A percentile compares a stretch with the other conserved stretches of the same genome.
Evolutionary conservation across 176 grass and related monocot species (phyloP).

Genomic region (Ensete glaucum): DNA sequence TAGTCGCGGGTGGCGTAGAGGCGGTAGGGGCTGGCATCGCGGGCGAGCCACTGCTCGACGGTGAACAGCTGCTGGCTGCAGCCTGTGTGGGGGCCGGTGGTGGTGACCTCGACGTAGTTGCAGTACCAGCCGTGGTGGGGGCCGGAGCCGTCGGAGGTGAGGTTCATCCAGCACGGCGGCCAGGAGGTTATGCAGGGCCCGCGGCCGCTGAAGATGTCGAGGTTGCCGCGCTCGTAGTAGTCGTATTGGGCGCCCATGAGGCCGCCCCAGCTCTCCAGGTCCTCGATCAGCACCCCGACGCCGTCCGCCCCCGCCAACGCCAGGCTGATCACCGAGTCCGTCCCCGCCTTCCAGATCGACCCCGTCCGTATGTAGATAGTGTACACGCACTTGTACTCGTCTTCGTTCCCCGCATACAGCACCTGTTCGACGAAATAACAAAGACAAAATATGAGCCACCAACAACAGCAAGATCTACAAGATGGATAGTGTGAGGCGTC

Average conservation of each 20-base stretch:
- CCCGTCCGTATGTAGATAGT: conserved; percentile 82
- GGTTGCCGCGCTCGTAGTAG: conserved; percentile 93
- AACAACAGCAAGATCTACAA: background rate
- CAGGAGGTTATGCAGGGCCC: conserved; percentile 49
- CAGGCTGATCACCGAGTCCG: conserved; percentile 66
- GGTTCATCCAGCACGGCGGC: conserved; percentile 50
- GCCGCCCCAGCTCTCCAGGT: conserved; percentile 74
- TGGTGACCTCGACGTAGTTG: conserved; percentile 85
- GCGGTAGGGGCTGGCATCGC: conserved; percentile 46
- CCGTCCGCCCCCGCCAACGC: conserved; percentile 34
- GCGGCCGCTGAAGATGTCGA: conserved; percentile 98
- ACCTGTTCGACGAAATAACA: background rate
- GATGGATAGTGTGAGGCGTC: no score
- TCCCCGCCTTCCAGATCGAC: conserved; percentile 72
- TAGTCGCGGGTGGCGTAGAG: conserved; percentile 42
- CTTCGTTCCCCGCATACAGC: background rate
- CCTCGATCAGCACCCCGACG: conserved; percentile 40
- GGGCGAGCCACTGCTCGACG: conserved; percentile 92
- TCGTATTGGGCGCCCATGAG: conserved; percentile 46
- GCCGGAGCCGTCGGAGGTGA: conserved; percentile 63
- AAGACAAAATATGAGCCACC: background rate
- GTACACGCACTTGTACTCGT: conserved; percentile 68
- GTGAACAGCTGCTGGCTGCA: conserved; percentile 66
- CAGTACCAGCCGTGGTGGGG: conserved; percentile 88
- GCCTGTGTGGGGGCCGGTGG: conserved; percentile 53